These are phyloP conservation scores for Naganishia randhawae DNA, from an alignment of 768 basidiomycete genomes.

Conservation along the genomic window DNA sequence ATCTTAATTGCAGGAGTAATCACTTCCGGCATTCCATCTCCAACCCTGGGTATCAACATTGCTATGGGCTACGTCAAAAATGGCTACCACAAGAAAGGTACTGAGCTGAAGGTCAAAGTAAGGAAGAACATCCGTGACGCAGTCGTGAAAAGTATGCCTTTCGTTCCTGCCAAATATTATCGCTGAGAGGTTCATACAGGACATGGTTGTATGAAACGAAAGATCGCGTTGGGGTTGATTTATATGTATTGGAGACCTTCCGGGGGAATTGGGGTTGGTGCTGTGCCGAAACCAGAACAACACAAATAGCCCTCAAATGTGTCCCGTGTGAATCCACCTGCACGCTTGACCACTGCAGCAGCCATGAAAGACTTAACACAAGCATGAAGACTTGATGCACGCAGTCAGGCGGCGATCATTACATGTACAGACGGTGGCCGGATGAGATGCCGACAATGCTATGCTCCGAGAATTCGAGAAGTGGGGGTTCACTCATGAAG, in stretches of 20 bases:
- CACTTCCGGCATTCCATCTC: slow-evolving; percentile 94
- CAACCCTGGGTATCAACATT: slow-evolving; percentile 81
- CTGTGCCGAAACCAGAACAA: too few species aligned
- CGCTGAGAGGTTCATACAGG: slow-evolving; percentile 13
- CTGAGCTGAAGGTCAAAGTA: slow-evolving; percentile 76
- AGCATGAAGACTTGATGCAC: too few species aligned
- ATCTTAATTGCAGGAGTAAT: slow-evolving; percentile 59
- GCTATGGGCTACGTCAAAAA: slow-evolving; percentile 84
- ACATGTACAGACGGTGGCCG: too few species aligned
- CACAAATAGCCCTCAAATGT: too few species aligned
- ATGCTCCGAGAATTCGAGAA: too few species aligned
- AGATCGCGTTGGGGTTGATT: not conserved
- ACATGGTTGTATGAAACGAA: not conserved
- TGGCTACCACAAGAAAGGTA: slow-evolving; percentile 87
- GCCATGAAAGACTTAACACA: too few species aligned
- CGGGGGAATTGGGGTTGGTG: not conserved
- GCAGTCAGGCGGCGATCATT: too few species aligned
- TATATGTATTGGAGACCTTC: not conserved
- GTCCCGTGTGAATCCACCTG: too few species aligned
- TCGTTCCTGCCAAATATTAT: slow-evolving; percentile 74
- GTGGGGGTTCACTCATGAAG: too few species aligned
- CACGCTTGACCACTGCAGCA: too few species aligned
- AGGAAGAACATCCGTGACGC: slow-evolving; percentile 74
- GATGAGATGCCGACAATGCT: too few species aligned
- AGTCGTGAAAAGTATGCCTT: slow-evolving; percentile 78